Percentiles rank a stretch among this genome's conserved stretches.
phyloP scores from a whole-genome alignment of 179 eudicot genomes.

The Beta corolliflora region DNA sequence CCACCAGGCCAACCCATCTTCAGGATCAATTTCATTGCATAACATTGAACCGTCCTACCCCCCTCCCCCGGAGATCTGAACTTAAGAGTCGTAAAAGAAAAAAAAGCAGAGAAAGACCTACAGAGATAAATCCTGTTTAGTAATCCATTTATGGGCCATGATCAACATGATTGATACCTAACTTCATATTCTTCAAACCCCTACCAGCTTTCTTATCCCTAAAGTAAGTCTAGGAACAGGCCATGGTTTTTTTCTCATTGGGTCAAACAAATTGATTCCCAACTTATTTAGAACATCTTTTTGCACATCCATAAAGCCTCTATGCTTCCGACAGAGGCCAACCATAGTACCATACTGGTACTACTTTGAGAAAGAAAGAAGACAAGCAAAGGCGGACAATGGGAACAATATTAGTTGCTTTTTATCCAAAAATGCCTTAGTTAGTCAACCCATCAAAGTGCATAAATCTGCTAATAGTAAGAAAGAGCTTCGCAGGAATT shows the following conservation, averaged over 20 bases:
- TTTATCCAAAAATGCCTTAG: not conserved
- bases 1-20: not conserved
- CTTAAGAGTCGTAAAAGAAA: not conserved
- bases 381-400: not conserved
- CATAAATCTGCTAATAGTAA: not conserved
- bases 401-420: not conserved
- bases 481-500: not conserved
- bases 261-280: not conserved
- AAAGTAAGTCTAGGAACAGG: not conserved
- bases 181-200: not conserved
- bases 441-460: not conserved
- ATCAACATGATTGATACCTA: not conserved
- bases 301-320: not conserved
- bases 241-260: not conserved
- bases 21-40: not conserved
- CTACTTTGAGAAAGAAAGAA: not conserved
- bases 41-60: not conserved
- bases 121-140: not conserved
- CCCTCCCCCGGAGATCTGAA: not conserved
- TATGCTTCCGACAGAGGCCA: not conserved
- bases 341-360: not conserved
- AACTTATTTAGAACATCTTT: not conserved
- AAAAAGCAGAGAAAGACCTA: not conserved
- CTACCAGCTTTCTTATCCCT: not conserved
- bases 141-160: not conserved